A percentile compares a stretch with the other conserved stretches of the same genome.
These are phyloP conservation scores for Fusarium marasasianum DNA, from an alignment of 2,329 filamentous ascomycete genomes.

Conservation along the genomic window DNA sequence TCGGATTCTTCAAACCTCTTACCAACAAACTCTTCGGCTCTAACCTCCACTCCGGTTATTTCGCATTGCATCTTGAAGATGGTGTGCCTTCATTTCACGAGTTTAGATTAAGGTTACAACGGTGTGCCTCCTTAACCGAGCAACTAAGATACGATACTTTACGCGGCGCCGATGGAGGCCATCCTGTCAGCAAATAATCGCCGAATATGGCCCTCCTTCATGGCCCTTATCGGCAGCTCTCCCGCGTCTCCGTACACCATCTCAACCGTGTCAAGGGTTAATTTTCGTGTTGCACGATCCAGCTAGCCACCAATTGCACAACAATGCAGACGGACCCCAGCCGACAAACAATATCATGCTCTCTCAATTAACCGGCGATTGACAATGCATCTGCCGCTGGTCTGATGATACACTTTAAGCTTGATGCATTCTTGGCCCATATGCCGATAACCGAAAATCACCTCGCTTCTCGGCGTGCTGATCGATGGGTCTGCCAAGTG, in stretches of 20 bases:
- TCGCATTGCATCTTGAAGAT: background rate
- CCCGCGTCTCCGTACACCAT: conserved; percentile 35
- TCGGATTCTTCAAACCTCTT: background rate
- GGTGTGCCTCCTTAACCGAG: background rate
- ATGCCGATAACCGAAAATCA: conserved; percentile 20
- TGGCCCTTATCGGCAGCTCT: conserved; percentile 27
- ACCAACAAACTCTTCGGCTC: background rate
- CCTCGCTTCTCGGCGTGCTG: background rate
- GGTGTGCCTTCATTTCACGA: conserved; percentile 8
- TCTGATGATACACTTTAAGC: background rate
- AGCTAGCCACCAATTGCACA: background rate
- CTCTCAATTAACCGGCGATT: background rate
- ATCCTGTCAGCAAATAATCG: conserved; percentile 17
- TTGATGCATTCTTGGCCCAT: background rate
- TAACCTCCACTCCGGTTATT: background rate
- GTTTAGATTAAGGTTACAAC: conserved; percentile 9
- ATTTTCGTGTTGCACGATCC: background rate
- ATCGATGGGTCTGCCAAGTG: conserved; percentile 11
- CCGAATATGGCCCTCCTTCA: background rate
- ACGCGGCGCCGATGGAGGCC: background rate
- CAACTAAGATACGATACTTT: background rate
- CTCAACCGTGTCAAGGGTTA: background rate
- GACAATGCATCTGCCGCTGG: background rate
- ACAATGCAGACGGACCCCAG: background rate
- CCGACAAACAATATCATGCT: background rate